phyloP scores from a whole-genome alignment of 805 yeast species.

The Teunomyces pallodes region DNA sequence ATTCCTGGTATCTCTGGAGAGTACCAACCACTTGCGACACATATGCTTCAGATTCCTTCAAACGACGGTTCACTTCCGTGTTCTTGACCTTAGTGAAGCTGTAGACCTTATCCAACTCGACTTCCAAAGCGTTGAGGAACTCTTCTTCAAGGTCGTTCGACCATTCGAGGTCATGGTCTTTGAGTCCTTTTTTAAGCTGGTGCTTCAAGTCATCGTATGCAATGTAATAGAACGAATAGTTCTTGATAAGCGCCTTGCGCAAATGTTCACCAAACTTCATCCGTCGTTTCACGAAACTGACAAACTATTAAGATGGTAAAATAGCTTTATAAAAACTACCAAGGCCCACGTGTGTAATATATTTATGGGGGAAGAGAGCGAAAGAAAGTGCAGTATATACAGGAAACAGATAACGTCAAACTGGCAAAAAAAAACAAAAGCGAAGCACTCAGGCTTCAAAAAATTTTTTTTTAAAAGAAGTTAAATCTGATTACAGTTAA shows the following conservation, averaged over 20 bases:
- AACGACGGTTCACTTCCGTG: conserved; percentile 80
- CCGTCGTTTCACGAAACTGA: background rate
- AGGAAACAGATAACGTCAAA: background rate
- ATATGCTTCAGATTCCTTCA: conserved; percentile 73
- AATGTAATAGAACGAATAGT: conserved; percentile 87
- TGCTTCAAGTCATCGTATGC: conserved; percentile 88
- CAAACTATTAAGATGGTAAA: background rate
- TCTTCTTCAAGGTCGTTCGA: conserved; percentile 74
- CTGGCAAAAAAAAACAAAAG: too few relatives aligned
- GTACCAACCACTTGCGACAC: conserved; percentile 65
- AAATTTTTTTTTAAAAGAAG: too few relatives aligned
- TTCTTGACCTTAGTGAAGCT: conserved; percentile 87
- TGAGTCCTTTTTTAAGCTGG: conserved; percentile 67
- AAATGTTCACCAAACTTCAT: conserved; percentile 98
- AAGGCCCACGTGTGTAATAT: conserved; percentile 1
- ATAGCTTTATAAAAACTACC: background rate
- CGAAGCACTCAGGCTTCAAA: background rate
- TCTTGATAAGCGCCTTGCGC: conserved; percentile 83
- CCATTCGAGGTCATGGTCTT: conserved; percentile 63
- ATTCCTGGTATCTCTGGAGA: conserved; percentile 20
- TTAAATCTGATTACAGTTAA: background rate
- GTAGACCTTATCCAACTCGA: conserved; percentile 88
- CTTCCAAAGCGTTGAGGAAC: conserved; percentile 71
- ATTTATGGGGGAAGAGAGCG: background rate
- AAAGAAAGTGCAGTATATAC: background rate